Percentiles rank a stretch among this genome's conserved stretches.
These are phyloP conservation scores for Aspergillus carlsbadensis DNA, from an alignment of 495 filamentous ascomycete species.

Conservation along the genomic window DNA sequence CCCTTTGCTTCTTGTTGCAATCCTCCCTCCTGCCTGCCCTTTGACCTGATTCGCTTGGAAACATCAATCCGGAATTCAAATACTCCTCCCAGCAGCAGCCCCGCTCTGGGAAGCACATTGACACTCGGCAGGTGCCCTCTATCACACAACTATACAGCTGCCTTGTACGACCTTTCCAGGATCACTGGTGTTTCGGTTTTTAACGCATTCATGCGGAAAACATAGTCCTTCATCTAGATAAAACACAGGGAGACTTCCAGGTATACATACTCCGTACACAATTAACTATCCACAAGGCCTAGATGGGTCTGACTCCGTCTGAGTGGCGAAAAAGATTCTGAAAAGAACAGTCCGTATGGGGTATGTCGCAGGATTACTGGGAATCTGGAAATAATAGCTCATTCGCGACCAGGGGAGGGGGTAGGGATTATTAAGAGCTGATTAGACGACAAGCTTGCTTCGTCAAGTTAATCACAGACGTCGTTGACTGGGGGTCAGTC, in stretches of 20 bases:
- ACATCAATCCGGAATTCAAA: slow-evolving; percentile 1
- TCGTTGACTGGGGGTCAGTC: no score
- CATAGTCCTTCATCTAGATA: neutral
- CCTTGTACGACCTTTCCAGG: neutral
- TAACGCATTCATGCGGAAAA: neutral
- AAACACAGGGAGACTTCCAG: neutral
- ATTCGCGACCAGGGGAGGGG: neutral
- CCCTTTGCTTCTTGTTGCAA: slow-evolving; percentile 5
- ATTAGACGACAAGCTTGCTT: neutral
- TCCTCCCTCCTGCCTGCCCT: neutral
- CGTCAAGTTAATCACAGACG: no score
- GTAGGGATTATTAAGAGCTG: neutral
- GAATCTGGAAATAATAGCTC: neutral
- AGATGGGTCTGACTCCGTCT: slow-evolving; percentile 4
- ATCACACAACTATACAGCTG: neutral
- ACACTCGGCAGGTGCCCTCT: no score
- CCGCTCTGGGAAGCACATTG: no score
- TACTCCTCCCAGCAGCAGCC: neutral
- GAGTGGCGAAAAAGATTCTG: slow-evolving; percentile 5
- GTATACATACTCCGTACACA: neutral
- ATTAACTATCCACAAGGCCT: neutral
- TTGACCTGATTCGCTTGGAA: slow-evolving; percentile 11
- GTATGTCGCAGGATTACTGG: neutral
- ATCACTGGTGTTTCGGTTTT: neutral
- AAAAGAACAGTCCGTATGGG: slow-evolving; percentile 2